Evolutionary conservation across 805 yeast species (phyloP).

Genomic region (Candida hispaniensis): DNA sequence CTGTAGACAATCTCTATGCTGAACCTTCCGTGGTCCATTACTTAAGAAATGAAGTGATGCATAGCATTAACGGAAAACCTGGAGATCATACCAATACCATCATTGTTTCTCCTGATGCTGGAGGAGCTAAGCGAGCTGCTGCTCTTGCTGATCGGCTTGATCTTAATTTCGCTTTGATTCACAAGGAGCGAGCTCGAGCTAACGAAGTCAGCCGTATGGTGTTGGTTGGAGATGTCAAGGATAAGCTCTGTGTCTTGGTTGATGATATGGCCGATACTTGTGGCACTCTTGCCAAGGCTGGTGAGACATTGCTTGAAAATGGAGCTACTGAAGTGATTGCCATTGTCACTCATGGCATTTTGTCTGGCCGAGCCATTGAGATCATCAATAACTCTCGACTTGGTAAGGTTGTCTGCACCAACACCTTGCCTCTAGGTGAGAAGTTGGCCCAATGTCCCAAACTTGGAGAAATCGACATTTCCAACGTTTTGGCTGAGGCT

Average conservation of each 20-base stretch:
- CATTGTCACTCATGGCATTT: slow-evolving; percentile 92
- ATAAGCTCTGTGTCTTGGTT: slow-evolving; percentile 75
- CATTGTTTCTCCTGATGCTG: slow-evolving; percentile 95
- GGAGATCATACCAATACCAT: slow-evolving; percentile 46
- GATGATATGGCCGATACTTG: slow-evolving; percentile 99
- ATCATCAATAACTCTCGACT: slow-evolving; percentile 61
- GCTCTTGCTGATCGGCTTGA: slow-evolving; percentile 91
- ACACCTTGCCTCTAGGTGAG: slow-evolving; percentile 78
- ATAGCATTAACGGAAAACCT: slow-evolving; percentile 33
- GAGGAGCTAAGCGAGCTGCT: slow-evolving; percentile 98
- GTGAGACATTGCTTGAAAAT: slow-evolving; percentile 69
- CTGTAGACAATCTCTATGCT: slow-evolving; percentile 93
- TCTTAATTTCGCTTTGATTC: slow-evolving; percentile 88
- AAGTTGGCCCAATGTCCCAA: slow-evolving; percentile 50
- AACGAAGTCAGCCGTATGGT: slow-evolving; percentile 97
- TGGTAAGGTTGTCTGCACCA: slow-evolving; percentile 76
- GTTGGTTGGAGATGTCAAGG: slow-evolving; percentile 85
- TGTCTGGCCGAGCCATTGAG: slow-evolving; percentile 75
- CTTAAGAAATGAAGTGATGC: slow-evolving; percentile 39
- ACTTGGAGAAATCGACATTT: slow-evolving; percentile 70
- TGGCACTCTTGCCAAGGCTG: slow-evolving; percentile 93
- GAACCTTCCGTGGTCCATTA: slow-evolving; percentile 86
- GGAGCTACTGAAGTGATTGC: slow-evolving; percentile 84
- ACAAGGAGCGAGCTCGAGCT: slow-evolving; percentile 93
- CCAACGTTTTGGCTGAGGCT: slow-evolving; percentile 85